Evolutionary conservation across 768 basidiomycete species (phyloP).

Genomic region (Psilocybe cubensis): DNA sequence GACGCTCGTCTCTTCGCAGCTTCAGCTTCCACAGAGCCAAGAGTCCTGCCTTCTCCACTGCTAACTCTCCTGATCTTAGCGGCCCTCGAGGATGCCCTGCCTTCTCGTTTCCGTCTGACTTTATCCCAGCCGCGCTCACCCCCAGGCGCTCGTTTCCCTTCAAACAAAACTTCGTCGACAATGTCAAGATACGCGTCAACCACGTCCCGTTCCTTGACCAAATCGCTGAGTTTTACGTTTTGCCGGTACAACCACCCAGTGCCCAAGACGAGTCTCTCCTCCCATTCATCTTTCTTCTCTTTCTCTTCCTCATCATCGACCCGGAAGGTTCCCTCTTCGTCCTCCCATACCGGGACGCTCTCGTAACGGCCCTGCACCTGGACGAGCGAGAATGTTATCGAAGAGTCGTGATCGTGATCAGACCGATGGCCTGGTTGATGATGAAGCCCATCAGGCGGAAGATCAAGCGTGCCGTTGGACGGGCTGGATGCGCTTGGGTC

Average conservation of each 20-base stretch:
- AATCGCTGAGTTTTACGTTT: slow-evolving; percentile 55
- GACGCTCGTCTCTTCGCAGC: slow-evolving; percentile 57
- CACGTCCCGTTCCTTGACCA: slow-evolving; percentile 59
- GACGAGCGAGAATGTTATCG: slow-evolving; percentile 70
- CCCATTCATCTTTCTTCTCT: slow-evolving; percentile 76
- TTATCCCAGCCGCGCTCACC: slow-evolving; percentile 53
- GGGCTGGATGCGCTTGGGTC: slow-evolving; percentile 22
- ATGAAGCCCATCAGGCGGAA: slow-evolving; percentile 39
- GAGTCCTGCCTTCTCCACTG: slow-evolving; percentile 32
- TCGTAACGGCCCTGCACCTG: slow-evolving; percentile 68
- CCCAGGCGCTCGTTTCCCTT: slow-evolving; percentile 51
- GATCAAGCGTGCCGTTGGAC: slow-evolving; percentile 39
- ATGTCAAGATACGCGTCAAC: slow-evolving; percentile 69
- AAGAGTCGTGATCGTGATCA: slow-evolving; percentile 59
- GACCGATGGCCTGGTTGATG: slow-evolving; percentile 19
- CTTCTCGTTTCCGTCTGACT: slow-evolving; percentile 49
- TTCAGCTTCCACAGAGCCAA: slow-evolving; percentile 19
- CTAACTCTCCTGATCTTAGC: slow-evolving; percentile 53
- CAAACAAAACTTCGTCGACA: slow-evolving; percentile 83
- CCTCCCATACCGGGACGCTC: slow-evolving; percentile 82
- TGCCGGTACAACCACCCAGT: slow-evolving; percentile 84
- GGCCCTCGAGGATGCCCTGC: slow-evolving; percentile 42
- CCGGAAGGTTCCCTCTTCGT: slow-evolving; percentile 54
- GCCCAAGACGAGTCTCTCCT: slow-evolving; percentile 77
- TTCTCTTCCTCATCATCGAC: slow-evolving; percentile 48